Base-by-base conservation (phyloP, 331 rosid species). In the Ulmus americana region DNA sequence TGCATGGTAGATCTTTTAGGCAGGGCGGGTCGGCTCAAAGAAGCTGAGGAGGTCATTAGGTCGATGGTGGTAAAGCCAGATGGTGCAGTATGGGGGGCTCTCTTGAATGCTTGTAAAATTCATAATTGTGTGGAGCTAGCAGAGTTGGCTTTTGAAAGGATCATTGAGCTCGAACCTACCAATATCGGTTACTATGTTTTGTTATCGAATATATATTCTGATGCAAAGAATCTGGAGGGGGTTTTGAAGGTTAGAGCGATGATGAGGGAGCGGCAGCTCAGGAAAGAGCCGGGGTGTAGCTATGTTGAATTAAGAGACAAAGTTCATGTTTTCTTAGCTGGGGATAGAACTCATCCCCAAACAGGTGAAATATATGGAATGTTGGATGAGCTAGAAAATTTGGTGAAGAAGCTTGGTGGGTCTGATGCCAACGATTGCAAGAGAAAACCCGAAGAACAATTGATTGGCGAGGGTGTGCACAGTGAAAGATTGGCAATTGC, bases 31-130 rank as follows among this genome's bases (percentile, higher is more conserved):
- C 84, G 81, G 48, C 73, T 91, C 63, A 73, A 73, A 42, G 89
- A 88, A 79, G 96, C 96, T 14, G 63, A 69, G 75, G 75, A 74
- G 45, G 76, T 80, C 22, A 89, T 89, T 66, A 69, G 65, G 14
- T 81, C 89, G 0, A 88, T 86, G 92, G 80, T 70, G 52, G 79
- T 78, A 40, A 77, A 75, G 59, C 90, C 97, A 3, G 96, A 92
- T 59, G 97, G 95, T 68, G 91, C 95, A 56, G 85, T 86, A 56
- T 89, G 96, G 94, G 96, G 98, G 39, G 96, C 98, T 49, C 90
- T 92, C 73, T 78, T 92, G 67, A 91, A 96, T 68, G 95, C 97
- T 10, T 92, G 96, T 75, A 84, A 89, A 76, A 92, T 88, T 61
- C 89, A 91, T 76, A 74, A 78, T 70, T 82, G 85, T 59, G 77